Evolutionary conservation across 2,329 filamentous ascomycete species (phyloP).

Genomic region (Coniochaeta sp.): DNA sequence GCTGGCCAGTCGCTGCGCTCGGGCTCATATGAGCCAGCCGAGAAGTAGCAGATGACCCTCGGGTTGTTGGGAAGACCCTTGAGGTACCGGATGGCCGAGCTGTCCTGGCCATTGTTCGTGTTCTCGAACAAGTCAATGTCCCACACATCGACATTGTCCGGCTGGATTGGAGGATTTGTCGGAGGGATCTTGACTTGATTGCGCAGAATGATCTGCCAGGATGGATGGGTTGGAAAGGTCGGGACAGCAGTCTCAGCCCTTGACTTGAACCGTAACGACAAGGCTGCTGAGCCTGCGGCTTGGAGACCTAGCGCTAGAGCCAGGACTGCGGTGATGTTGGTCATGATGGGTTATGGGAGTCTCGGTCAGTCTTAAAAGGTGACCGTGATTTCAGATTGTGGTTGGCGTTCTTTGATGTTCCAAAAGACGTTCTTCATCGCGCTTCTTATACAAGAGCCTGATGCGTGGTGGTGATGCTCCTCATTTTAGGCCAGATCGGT

Average conservation of each 20-base stretch:
- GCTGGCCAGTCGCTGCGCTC: slow-evolving; percentile 50
- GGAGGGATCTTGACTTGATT: slow-evolving; percentile 32
- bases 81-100: slow-evolving; percentile 35
- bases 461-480: too few relatives aligned
- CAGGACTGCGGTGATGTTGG: neutral
- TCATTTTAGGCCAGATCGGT: too few relatives aligned
- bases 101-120: slow-evolving; percentile 17
- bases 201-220: slow-evolving; percentile 57
- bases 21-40: slow-evolving; percentile 61
- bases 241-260: neutral
- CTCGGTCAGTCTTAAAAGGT: too few relatives aligned
- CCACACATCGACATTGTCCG: slow-evolving; percentile 46
- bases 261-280: neutral
- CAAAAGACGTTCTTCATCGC: too few relatives aligned
- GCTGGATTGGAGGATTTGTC: slow-evolving; percentile 19
- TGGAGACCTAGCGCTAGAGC: neutral
- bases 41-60: slow-evolving; percentile 70
- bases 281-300: neutral
- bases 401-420: too few relatives aligned
- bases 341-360: neutral
- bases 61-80: slow-evolving; percentile 36
- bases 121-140: slow-evolving; percentile 57
- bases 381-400: too few relatives aligned
- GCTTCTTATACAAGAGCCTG: too few relatives aligned
- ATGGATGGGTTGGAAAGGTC: slow-evolving; percentile 28